Percentiles rank a stretch among this genome's conserved stretches.
These are phyloP conservation scores for Obba rivulosa DNA, from an alignment of 768 basidiomycete genomes.

Conservation along the genomic window DNA sequence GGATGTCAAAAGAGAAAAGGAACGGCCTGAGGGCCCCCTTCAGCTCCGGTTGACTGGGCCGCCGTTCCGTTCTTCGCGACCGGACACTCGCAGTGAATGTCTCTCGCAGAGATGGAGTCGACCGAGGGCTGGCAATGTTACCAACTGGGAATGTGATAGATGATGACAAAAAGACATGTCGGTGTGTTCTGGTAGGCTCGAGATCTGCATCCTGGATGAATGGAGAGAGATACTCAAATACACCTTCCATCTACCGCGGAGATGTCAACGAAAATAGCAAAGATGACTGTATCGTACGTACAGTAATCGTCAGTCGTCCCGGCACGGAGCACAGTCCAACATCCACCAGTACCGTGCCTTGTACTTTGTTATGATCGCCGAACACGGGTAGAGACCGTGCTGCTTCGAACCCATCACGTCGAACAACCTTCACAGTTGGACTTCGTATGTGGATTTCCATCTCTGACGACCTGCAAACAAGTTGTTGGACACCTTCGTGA, in stretches of 20 bases:
- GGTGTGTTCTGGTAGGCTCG: constrained; percentile 14
- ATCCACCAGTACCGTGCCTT: constrained; percentile 56
- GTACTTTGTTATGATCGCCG: constrained; percentile 52
- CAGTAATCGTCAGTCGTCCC: constrained; percentile 56
- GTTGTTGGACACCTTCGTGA: too few relatives aligned
- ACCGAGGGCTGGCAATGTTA: constrained; percentile 17
- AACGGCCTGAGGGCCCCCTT: constrained; percentile 20
- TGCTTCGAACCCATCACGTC: constrained; percentile 19
- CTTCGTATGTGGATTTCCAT: constrained; percentile 61
- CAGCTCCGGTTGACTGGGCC: constrained; percentile 14
- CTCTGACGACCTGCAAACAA: constrained; percentile 12
- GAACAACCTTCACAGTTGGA: constrained; percentile 49
- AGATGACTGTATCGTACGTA: constrained; percentile 22
- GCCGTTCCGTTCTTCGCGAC: constrained; percentile 10
- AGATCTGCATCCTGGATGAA: constrained; percentile 13
- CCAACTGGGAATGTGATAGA: constrained; percentile 16
- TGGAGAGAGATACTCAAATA: constrained; percentile 41
- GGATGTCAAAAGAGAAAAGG: constrained; percentile 53
- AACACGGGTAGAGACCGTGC: constrained; percentile 44
- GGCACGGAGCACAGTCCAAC: constrained; percentile 39
- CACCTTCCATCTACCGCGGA: constrained; percentile 51
- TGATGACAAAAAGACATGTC: constrained; percentile 24
- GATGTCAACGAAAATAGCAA: background rate
- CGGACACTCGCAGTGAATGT: constrained; percentile 22
- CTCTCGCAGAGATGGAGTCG: constrained; percentile 19